These are phyloP conservation scores for Kwoniella shandongensis DNA, from an alignment of 768 basidiomycete species.

Conservation along the genomic window DNA sequence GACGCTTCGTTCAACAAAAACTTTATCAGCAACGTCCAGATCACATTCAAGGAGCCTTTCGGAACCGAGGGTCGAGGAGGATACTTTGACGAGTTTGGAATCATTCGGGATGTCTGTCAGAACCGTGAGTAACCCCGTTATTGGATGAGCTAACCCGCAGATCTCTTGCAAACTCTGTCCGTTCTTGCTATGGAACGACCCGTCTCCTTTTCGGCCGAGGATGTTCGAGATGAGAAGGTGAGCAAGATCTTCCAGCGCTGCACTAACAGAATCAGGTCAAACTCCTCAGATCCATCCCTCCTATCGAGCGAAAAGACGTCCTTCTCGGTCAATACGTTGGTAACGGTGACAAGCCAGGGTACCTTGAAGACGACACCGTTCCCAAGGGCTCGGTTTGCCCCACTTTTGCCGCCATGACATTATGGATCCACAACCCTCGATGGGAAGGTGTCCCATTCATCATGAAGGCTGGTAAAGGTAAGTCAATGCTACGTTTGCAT, in stretches of 20 bases:
- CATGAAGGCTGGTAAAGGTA: slow-evolving; percentile 96
- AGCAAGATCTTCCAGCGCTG: slow-evolving; percentile 14
- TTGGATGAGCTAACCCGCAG: slow-evolving; percentile 56
- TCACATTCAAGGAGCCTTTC: slow-evolving; percentile 99
- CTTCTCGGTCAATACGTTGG: slow-evolving; percentile 92
- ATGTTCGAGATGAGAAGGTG: slow-evolving; percentile 98
- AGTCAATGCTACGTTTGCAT: slow-evolving; percentile 25
- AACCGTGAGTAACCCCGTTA: slow-evolving; percentile 74
- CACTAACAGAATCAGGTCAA: slow-evolving; percentile 69
- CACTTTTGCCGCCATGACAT: slow-evolving; percentile 84
- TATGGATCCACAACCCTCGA: slow-evolving; percentile 90
- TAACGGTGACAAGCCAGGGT: slow-evolving; percentile 83
- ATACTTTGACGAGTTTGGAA: slow-evolving; percentile 99
- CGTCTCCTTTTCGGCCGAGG: slow-evolving; percentile 94
- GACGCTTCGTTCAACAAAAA: slow-evolving; percentile 92
- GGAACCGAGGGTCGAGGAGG: slow-evolving; percentile 99
- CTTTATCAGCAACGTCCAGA: slow-evolving; percentile 93
- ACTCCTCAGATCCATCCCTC: slow-evolving; percentile 85
- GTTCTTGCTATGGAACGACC: slow-evolving; percentile 97
- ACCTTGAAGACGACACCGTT: slow-evolving; percentile 93
- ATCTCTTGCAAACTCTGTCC: slow-evolving; percentile 90
- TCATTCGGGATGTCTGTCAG: slow-evolving; percentile 95
- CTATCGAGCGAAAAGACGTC: slow-evolving; percentile 72
- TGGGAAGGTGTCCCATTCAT: slow-evolving; percentile 99
- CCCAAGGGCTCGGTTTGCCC: slow-evolving; percentile 89